A percentile compares a stretch with the other conserved stretches of the same genome.
phyloP scores from a whole-genome alignment of 2,329 filamentous ascomycete species.

The Fusarium albidum region DNA sequence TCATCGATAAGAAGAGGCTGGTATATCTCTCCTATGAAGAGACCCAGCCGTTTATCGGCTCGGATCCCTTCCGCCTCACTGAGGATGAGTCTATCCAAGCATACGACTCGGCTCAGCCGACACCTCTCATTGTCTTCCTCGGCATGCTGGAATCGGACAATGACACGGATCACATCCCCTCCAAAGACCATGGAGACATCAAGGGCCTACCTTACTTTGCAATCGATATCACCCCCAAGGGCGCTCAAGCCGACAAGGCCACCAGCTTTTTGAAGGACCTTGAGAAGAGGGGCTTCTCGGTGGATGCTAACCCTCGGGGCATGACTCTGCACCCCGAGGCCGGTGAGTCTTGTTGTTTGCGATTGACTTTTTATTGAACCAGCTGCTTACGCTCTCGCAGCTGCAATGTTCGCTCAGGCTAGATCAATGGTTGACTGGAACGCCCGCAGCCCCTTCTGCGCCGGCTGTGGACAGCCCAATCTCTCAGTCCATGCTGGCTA shows the following conservation, averaged over 20 bases:
- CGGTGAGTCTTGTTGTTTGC: constrained; percentile 57
- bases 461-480: constrained; percentile 84
- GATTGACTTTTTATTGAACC: not conserved
- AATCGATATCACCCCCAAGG: constrained; percentile 82
- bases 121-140: constrained; percentile 82
- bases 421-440: constrained; percentile 95
- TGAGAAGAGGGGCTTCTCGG: constrained; percentile 66
- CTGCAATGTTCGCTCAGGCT: constrained; percentile 89
- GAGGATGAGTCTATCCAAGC: constrained; percentile 77
- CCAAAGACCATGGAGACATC: constrained; percentile 69
- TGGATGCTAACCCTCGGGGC: constrained; percentile 72
- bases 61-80: constrained; percentile 72
- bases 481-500: constrained; percentile 81
- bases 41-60: constrained; percentile 73
- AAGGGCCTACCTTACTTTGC: constrained; percentile 87
- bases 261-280: constrained; percentile 53
- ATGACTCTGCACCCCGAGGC: constrained; percentile 68
- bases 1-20: constrained; percentile 63
- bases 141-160: constrained; percentile 77
- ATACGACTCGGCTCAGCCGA: constrained; percentile 75
- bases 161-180: constrained; percentile 41
- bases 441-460: constrained; percentile 88
- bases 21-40: constrained; percentile 75
- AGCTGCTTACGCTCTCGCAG: constrained; percentile 54
- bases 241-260: constrained; percentile 67